Conservation (phyloP, 2,329 filamentous ascomycete species). For the Talaromyces sp. region DNA sequence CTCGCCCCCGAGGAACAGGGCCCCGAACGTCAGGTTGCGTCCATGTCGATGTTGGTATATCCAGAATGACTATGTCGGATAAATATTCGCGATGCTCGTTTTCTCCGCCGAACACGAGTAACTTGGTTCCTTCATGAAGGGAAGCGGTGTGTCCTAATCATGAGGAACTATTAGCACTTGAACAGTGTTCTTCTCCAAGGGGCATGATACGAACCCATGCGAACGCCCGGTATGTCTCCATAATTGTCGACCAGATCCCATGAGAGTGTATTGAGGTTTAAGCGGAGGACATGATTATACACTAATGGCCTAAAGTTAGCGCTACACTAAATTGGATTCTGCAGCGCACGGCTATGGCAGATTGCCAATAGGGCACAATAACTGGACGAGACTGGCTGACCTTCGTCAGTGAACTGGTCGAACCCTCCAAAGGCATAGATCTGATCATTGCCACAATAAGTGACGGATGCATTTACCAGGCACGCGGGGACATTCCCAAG, state of each 20-base stretch:
- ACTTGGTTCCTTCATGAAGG: slow-evolving; percentile 86
- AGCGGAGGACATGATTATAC: slow-evolving; percentile 90
- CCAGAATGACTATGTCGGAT: slow-evolving; percentile 92
- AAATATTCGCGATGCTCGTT: slow-evolving; percentile 96
- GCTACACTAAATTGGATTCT: background rate
- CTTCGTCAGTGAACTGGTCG: slow-evolving; percentile 97
- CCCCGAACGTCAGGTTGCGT: slow-evolving; percentile 85
- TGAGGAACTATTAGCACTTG: background rate
- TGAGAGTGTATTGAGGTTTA: slow-evolving; percentile 82
- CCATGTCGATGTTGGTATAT: slow-evolving; percentile 92
- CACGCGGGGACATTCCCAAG: slow-evolving; percentile 82
- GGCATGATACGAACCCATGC: slow-evolving; percentile 70
- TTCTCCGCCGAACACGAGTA: slow-evolving; percentile 96
- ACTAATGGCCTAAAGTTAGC: slow-evolving; percentile 46
- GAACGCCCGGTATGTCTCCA: slow-evolving; percentile 92
- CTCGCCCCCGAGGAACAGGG: slow-evolving; percentile 80
- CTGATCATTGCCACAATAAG: slow-evolving; percentile 95
- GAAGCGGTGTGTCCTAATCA: slow-evolving; percentile 82
- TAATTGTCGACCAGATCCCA: slow-evolving; percentile 98
- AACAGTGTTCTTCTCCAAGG: background rate
- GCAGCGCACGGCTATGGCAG: background rate
- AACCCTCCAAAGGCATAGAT: slow-evolving; percentile 99
- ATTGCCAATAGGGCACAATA: background rate
- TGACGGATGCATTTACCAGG: slow-evolving; percentile 95
- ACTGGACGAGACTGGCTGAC: slow-evolving; percentile 30